Base-by-base conservation (phyloP, 1,139 yeast genomes). In the Lodderomyces metapsilosis region DNA sequence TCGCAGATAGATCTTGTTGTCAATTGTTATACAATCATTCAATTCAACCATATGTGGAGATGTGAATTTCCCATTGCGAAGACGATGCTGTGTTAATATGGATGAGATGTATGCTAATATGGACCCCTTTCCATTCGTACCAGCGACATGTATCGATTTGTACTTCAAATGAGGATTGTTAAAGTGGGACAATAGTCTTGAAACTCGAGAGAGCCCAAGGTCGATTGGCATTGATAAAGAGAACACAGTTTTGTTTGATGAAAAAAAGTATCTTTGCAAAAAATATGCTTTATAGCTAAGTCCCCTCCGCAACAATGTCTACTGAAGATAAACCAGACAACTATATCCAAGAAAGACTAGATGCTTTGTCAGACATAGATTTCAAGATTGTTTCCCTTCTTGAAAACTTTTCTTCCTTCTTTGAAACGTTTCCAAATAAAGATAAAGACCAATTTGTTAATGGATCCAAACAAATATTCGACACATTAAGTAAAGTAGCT, bases 81-180 rank as follows among this genome's bases (percentile, higher is more conserved):
- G 62, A 21, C 28, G 27, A 5, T 68, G 62, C 33, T 68, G 54
- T 6, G 78, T 66, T 15, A 88, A 62, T 7, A 84, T 71, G 18
- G 88, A 77, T 3, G 89, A 73, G 7, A 89, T 50, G 56, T 88
- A 88, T 0, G 96, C 82, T 45, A 94, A 80, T 0, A 89, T 88
- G 0, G 96, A 88, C 0, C 98, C 98, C 56, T 91, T 91, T 0
- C 98, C 98, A 57, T 91, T 91, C 4, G 97, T 91, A 0, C 98
- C 98, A 0, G 96, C 96, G 9, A 91, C 74, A 57, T 91, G 97
- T 5, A 91, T 66, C 1, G 89, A 79, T 48, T 78, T 77, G 58
- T 79, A 79, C 2, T 62, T 48, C 24, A 48, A 52, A 37, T 88
- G 95, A 0, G 96, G 96, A 52, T 79, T 76, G 0, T 88, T 88